Evolutionary conservation across 2,329 filamentous ascomycete species (phyloP).

Genomic region (Colletotrichum liaoningense): DNA sequence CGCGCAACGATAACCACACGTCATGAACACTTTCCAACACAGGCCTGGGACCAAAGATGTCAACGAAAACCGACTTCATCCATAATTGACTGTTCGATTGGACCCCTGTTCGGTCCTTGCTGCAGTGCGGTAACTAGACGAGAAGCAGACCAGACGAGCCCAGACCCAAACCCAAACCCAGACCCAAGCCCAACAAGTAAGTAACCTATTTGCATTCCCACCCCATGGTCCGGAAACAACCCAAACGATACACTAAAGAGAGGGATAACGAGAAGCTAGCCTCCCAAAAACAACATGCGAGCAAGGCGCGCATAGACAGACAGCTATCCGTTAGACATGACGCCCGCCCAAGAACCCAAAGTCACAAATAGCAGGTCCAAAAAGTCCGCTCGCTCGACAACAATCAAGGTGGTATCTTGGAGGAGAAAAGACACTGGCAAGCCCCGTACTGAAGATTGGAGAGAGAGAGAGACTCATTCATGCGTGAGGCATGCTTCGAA

Average conservation of each 20-base stretch:
- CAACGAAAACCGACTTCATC: too few species aligned
- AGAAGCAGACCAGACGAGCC: not conserved
- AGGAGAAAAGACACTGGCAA: slow-evolving; percentile 24
- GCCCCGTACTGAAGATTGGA: not conserved
- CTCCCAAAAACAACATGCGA: not conserved
- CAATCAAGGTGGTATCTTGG: slow-evolving; percentile 27
- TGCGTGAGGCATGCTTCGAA: not conserved
- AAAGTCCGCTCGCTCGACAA: slow-evolving; percentile 21
- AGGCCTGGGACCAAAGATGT: not conserved
- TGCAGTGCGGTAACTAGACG: not conserved
- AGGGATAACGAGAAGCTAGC: not conserved
- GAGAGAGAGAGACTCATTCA: not conserved
- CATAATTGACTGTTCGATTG: not conserved
- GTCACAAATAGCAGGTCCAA: slow-evolving; percentile 1
- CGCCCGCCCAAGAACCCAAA: not conserved
- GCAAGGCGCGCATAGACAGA: not conserved
- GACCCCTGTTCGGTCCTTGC: not conserved
- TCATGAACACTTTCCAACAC: too few species aligned
- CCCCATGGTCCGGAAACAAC: not conserved
- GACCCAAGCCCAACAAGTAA: not conserved
- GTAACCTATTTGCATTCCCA: not conserved
- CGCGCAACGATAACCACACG: too few species aligned
- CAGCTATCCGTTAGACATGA: not conserved
- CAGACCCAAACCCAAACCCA: not conserved
- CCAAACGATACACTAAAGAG: not conserved